phyloP scores from a whole-genome alignment of 345 rosid species.

The Brassica rapa region DNA sequence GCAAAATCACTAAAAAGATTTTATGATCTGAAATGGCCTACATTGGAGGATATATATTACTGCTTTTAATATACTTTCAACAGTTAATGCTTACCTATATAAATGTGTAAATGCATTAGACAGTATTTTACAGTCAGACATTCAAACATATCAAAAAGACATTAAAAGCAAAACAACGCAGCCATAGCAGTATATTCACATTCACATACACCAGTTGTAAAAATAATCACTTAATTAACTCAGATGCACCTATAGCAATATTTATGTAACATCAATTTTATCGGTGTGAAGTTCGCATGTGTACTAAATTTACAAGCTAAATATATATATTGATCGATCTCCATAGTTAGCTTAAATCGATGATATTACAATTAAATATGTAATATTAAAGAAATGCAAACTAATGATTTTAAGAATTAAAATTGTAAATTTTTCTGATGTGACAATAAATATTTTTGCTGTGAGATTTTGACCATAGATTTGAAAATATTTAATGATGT shows the following conservation, averaged over 20 bases:
- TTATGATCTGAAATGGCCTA: neutral
- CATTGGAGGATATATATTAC: neutral
- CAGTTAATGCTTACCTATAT: neutral
- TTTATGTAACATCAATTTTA: neutral
- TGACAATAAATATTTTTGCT: too few relatives aligned
- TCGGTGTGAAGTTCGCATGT: neutral
- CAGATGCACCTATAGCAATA: neutral
- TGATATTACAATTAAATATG: neutral
- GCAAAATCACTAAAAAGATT: neutral
- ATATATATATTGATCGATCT: neutral
- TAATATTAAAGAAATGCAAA: too few relatives aligned
- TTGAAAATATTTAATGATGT: too few relatives aligned
- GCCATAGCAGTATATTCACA: neutral
- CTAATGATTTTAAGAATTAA: too few relatives aligned
- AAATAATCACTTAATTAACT: neutral
- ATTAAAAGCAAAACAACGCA: neutral
- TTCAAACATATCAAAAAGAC: neutral
- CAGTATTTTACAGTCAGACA: neutral
- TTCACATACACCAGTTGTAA: neutral
- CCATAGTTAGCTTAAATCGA: neutral
- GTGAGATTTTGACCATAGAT: too few relatives aligned
- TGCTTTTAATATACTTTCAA: neutral
- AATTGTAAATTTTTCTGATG: too few relatives aligned
- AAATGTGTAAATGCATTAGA: neutral
- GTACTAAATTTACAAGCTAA: neutral